Evolutionary conservation across 1,139 yeast species (phyloP).

Genomic region (Taphrina populina): DNA sequence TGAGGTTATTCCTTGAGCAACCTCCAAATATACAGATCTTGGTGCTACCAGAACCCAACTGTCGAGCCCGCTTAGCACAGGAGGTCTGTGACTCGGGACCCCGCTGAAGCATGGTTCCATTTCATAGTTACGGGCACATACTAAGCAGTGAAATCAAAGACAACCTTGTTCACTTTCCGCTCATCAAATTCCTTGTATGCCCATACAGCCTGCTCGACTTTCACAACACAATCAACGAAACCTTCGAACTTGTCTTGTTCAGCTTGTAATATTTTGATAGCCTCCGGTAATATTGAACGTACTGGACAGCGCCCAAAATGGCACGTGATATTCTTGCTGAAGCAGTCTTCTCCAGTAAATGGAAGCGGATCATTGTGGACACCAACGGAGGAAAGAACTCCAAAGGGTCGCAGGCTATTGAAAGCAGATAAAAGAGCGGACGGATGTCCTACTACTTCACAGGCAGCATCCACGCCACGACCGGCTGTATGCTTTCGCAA

Average conservation of each 20-base stretch:
- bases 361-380: conserved; percentile 63
- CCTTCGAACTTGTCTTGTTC: conserved; percentile 51
- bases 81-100: too few relatives aligned
- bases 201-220: conserved; percentile 48
- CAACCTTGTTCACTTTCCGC: conserved; percentile 59
- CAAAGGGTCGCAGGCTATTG: conserved; percentile 58
- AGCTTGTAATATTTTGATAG: conserved; percentile 53
- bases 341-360: conserved; percentile 59
- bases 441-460: conserved; percentile 59
- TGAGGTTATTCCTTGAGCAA: too few relatives aligned
- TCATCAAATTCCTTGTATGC: conserved; percentile 57
- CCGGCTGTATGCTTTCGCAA: conserved; percentile 47
- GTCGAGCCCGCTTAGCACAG: too few relatives aligned
- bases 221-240: conserved; percentile 50
- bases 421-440: conserved; percentile 55
- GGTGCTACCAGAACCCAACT: too few relatives aligned
- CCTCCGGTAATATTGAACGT: conserved; percentile 57
- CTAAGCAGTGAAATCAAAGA: conserved; percentile 44
- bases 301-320: conserved; percentile 69
- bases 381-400: conserved; percentile 60
- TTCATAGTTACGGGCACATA: too few relatives aligned
- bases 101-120: too few relatives aligned
- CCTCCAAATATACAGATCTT: too few relatives aligned
- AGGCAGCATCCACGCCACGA: conserved; percentile 58
- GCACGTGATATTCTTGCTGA: conserved; percentile 57